These are phyloP conservation scores for Perkinsus olseni DNA, from an alignment of 169 alveolate species.

Conservation along the genomic window DNA sequence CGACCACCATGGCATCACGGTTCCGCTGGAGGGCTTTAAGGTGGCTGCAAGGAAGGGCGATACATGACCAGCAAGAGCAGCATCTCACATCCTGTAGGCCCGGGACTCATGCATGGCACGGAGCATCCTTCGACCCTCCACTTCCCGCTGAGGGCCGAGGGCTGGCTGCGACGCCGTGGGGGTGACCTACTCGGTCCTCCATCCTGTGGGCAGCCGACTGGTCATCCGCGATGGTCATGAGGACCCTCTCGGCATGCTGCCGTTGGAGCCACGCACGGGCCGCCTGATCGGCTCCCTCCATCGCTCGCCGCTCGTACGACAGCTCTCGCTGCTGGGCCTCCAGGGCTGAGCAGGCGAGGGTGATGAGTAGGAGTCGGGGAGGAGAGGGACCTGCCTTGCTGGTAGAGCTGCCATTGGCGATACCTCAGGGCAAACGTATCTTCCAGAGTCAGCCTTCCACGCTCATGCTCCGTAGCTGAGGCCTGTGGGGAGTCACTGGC, in stretches of 20 bases:
- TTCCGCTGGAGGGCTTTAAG: not conserved
- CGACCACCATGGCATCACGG: not conserved
- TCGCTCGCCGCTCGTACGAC: not conserved
- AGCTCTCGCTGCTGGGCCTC: not conserved
- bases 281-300: not conserved
- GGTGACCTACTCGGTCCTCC: too few species aligned
- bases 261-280: not conserved
- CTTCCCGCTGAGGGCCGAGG: not conserved
- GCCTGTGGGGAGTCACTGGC: not conserved
- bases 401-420: not conserved
- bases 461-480: not conserved
- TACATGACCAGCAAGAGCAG: not conserved
- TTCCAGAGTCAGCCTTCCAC: not conserved
- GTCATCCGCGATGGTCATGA: not conserved
- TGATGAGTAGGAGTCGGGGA: not conserved
- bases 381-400: not conserved
- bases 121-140: not conserved
- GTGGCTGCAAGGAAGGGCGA: not conserved
- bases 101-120: not conserved
- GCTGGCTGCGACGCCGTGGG: not conserved
- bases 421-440: not conserved
- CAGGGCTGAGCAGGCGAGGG: not conserved
- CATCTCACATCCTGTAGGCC: not conserved
- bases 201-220: too few species aligned
- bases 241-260: not conserved